Evolutionary conservation across 805 yeast species (phyloP).

Genomic region (Yamadazyma akitaensis): DNA sequence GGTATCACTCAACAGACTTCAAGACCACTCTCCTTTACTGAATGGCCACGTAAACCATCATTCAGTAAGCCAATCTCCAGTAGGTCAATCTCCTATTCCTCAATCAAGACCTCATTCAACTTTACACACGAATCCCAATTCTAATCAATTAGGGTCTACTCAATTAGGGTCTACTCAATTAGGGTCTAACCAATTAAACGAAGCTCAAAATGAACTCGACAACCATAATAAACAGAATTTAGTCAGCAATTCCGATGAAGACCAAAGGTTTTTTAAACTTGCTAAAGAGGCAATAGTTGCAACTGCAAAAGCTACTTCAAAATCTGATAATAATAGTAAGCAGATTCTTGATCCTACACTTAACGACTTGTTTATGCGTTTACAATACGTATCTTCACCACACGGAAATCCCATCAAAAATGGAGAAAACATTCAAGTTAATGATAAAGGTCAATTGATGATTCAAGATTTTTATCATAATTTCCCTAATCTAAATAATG

Average conservation of each 20-base stretch:
- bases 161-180: not conserved
- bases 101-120: not conserved
- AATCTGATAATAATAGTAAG: conserved; percentile 46
- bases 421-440: conserved; percentile 30
- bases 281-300: conserved; percentile 63
- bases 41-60: not conserved
- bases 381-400: conserved; percentile 58
- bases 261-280: conserved; percentile 50
- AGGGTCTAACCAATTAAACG: not conserved
- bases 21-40: not conserved
- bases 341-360: conserved; percentile 59
- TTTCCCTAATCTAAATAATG: conserved; percentile 44
- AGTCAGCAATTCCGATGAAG: conserved; percentile 22
- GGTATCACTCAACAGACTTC: not conserved
- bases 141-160: not conserved
- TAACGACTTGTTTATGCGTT: conserved; percentile 51
- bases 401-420: conserved; percentile 50
- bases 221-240: not conserved
- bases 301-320: conserved; percentile 45
- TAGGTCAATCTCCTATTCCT: not conserved
- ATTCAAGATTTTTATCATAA: conserved; percentile 39
- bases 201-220: not conserved
- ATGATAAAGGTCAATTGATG: conserved; percentile 40
- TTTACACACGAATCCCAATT: too few relatives aligned
- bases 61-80: not conserved